Evolutionary conservation across 345 rosid genomes (phyloP), one percentile per base, ranked within the genome.

Genomic region (Hevea brasiliensis): DNA sequence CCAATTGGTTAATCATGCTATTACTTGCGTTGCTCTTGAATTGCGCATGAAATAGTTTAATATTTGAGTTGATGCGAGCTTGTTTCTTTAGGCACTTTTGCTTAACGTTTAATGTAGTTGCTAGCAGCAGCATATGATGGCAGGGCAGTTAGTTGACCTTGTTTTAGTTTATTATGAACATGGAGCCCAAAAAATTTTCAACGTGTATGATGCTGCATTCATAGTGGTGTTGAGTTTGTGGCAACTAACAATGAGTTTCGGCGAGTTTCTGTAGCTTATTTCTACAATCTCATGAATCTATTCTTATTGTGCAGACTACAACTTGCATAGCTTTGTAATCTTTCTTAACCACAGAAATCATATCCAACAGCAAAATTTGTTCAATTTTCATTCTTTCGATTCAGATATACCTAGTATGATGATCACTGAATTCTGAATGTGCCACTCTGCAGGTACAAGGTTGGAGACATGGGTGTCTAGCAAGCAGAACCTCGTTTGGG

Each of bases 401-500:
- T 6, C 15, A n/a, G n/a, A n/a, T n/a, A n/a, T n/a, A n/a, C n/a
- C n/a, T n/a, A n/a, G n/a, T n/a, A n/a, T n/a, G n/a, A n/a, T n/a
- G n/a, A n/a, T n/a, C 9, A 12, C 27, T 23, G 67, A 35, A 45
- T 10, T 51, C 64, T 42, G 40, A 18, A 41, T n/a, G 61, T 27
- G 53, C 29, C 27, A 40, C 0, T 66, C 60, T 73, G 76, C 84
- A 94, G 97, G 84, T 89, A 85, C 82, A 94, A 94, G 67, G 79
- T 81, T 50, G 95, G 97, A 71, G 87, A 80, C 47, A 85, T 84
- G 96, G 98, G 97, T 50, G 86, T 87, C 20, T 81, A 84, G 81
- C 93, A 89, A 76, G 97, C 93, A 7, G 98, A 94, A 72, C 97
- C 97, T 12, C 79, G 92, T 53, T 78, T 94, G 78, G 87, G 86